Evolutionary conservation across 352 stramenopile species (phyloP).

Genomic region (Blastocystis sp.): DNA sequence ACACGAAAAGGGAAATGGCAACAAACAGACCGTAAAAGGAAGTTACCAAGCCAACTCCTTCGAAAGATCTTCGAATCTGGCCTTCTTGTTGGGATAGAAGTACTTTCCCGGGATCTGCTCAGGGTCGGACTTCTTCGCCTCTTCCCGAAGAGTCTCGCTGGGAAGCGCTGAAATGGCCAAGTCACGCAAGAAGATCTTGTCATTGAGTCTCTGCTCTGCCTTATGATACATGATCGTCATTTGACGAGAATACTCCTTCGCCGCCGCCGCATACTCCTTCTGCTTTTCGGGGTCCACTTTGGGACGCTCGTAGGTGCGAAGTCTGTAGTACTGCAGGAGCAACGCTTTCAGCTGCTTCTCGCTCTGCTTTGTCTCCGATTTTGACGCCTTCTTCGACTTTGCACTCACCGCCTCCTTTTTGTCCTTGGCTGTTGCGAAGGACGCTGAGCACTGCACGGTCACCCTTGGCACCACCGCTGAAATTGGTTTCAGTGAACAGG

Average conservation of each 20-base stretch:
- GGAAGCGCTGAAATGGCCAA: slow-evolving; percentile 44
- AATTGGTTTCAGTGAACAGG: neutral
- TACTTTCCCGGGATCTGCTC: slow-evolving; percentile 60
- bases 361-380: neutral
- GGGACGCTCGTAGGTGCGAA: slow-evolving; percentile 24
- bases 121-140: slow-evolving; percentile 11
- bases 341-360: slow-evolving; percentile 38
- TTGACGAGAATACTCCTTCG: slow-evolving; percentile 50
- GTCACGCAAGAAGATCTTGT: slow-evolving; percentile 55
- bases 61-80: slow-evolving; percentile 46
- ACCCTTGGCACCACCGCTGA: neutral
- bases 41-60: slow-evolving; percentile 51
- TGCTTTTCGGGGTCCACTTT: slow-evolving; percentile 33
- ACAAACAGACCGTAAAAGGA: slow-evolving; percentile 12
- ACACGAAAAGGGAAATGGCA: neutral
- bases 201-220: slow-evolving; percentile 20
- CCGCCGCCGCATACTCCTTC: slow-evolving; percentile 38
- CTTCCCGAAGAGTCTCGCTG: slow-evolving; percentile 1
- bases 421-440: slow-evolving; percentile 14
- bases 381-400: slow-evolving; percentile 53
- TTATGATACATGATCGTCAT: slow-evolving; percentile 41
- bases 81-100: slow-evolving; percentile 59
- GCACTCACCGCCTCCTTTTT: slow-evolving; percentile 4
- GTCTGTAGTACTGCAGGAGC: slow-evolving; percentile 28
- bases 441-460: neutral